Conservation (phyloP, 306 rosid species). For the Mucuna pruriens region DNA sequence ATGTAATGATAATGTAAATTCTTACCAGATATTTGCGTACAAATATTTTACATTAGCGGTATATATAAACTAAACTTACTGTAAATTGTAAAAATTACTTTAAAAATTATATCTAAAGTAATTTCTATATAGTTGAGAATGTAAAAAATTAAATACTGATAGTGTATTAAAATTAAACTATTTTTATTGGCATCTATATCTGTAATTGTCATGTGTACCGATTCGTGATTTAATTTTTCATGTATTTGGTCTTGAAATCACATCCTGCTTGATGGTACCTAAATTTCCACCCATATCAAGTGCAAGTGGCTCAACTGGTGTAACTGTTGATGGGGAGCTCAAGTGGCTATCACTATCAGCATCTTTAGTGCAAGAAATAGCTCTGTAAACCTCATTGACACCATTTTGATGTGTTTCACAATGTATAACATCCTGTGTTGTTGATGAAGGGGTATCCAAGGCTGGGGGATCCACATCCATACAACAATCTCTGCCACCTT, state of each 20-base stretch:
- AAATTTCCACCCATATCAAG: conserved; percentile 37
- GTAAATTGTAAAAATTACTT: no score
- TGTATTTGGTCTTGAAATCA: conserved; percentile 28
- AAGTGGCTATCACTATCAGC: conserved; percentile 26
- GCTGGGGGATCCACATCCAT: conserved; percentile 49
- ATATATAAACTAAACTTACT: no score
- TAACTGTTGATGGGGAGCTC: conserved; percentile 24
- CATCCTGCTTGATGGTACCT: conserved; percentile 33
- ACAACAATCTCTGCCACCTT: conserved; percentile 33
- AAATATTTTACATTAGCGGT: no score
- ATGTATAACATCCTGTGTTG: conserved; percentile 44
- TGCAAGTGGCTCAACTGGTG: conserved; percentile 31
- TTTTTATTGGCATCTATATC: conserved; percentile 10
- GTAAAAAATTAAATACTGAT: not conserved
- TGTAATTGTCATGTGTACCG: not conserved
- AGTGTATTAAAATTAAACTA: not conserved
- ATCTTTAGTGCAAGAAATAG: conserved; percentile 25
- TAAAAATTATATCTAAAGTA: no score
- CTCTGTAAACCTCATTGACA: conserved; percentile 37
- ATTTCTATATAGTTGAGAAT: not conserved
- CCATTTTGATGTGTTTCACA: conserved; percentile 46
- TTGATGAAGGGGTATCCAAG: conserved; percentile 39
- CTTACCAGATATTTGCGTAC: no score
- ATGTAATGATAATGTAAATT: no score
- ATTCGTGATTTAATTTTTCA: conserved; percentile 11